Conservation (phyloP, 768 basidiomycete species). For the Calocybe indica region DNA sequence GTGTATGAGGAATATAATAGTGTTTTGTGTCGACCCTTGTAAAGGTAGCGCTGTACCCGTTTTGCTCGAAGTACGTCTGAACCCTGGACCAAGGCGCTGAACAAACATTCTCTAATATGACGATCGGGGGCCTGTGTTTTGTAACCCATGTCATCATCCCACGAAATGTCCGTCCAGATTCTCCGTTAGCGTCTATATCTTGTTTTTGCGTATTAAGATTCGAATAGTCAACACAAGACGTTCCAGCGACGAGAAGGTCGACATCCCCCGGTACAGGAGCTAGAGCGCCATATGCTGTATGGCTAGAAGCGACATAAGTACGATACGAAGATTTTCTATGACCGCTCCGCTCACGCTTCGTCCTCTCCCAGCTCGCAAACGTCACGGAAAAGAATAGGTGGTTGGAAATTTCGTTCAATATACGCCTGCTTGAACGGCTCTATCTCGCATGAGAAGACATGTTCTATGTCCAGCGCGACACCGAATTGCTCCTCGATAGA, state of each 20-base stretch:
- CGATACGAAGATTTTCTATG: conserved; percentile 2
- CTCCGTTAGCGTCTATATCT: conserved; percentile 82
- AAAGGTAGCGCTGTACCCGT: conserved; percentile 68
- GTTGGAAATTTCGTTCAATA: conserved; percentile 93
- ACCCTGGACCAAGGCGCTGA: conserved; percentile 83
- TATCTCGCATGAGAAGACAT: conserved; percentile 96
- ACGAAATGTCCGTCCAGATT: conserved; percentile 89
- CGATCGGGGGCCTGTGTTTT: conserved; percentile 82
- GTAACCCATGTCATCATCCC: conserved; percentile 94
- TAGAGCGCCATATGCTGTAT: conserved; percentile 87
- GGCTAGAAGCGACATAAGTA: conserved; percentile 35
- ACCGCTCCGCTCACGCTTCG: conserved; percentile 56
- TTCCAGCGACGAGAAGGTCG: conserved; percentile 88
- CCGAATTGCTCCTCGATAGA: conserved; percentile 65
- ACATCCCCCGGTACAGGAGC: conserved; percentile 86
- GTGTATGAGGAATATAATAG: conserved; percentile 93
- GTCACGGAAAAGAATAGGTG: conserved; percentile 88
- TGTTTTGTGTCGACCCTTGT: conserved; percentile 78
- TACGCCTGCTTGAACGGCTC: conserved; percentile 98
- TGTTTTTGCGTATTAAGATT: conserved; percentile 91
- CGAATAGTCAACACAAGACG: conserved; percentile 97
- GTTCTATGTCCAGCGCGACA: conserved; percentile 67
- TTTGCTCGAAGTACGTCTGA: conserved; percentile 65
- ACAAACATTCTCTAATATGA: conserved; percentile 93
- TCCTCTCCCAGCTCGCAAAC: conserved; percentile 82